Evolutionary conservation across 306 rosid genomes (phyloP).

Genomic region (Rosa persica): DNA sequence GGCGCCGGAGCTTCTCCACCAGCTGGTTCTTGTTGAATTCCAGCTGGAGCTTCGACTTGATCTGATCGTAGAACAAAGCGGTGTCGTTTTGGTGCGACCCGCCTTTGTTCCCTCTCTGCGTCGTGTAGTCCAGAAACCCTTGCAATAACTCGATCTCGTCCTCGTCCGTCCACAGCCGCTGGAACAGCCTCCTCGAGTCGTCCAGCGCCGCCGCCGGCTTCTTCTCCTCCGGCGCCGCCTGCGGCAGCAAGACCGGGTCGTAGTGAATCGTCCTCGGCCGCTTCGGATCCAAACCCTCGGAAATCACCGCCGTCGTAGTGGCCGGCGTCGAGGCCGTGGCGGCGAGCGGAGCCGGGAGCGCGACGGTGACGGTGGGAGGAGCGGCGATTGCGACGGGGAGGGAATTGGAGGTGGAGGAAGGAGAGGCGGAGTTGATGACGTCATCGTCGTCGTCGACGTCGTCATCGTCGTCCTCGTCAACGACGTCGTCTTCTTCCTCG

Average conservation of each 20-base stretch:
- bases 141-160: slow-evolving; percentile 61
- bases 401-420: slow-evolving; percentile 33
- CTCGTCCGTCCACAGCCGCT: slow-evolving; percentile 62
- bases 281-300: slow-evolving; percentile 16
- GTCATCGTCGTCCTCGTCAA: slow-evolving; percentile 24
- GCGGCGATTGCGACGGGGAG: slow-evolving; percentile 25
- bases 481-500: slow-evolving; percentile 36
- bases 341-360: slow-evolving; percentile 23
- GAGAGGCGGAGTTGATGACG: slow-evolving; percentile 28
- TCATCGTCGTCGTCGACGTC: slow-evolving; percentile 23
- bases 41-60: slow-evolving; percentile 53
- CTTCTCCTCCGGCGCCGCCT: slow-evolving; percentile 40
- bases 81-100: slow-evolving; percentile 41
- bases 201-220: slow-evolving; percentile 33
- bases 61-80: slow-evolving; percentile 57
- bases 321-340: not conserved
- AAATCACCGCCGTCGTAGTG: slow-evolving; percentile 3
- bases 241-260: slow-evolving; percentile 18
- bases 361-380: slow-evolving; percentile 29
- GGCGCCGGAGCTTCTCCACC: slow-evolving; percentile 63
- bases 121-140: slow-evolving; percentile 49
- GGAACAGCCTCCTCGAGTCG: slow-evolving; percentile 42
- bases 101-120: slow-evolving; percentile 29
- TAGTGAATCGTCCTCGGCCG: slow-evolving; percentile 19
- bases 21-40: slow-evolving; percentile 63